Conservation (phyloP, 1,284 basidiomycete species). For the Stygiomarasmius scandens region DNA sequence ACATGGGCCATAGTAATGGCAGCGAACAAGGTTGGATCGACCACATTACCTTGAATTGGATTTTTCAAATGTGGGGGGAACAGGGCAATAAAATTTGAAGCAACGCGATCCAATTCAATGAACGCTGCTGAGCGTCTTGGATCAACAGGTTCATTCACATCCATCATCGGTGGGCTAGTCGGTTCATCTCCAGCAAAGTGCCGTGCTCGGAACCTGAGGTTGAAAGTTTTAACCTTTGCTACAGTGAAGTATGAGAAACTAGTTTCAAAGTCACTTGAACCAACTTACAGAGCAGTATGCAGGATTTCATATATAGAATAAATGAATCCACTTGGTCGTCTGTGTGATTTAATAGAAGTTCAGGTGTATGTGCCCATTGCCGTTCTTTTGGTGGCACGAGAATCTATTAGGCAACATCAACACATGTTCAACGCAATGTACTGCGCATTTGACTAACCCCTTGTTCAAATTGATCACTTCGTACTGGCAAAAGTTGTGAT, state of each 20-base stretch:
- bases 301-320: slow-evolving; percentile 72
- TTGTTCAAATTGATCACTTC: slow-evolving; percentile 59
- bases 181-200: slow-evolving; percentile 58
- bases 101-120: slow-evolving; percentile 62
- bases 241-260: background rate
- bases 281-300: slow-evolving; percentile 58
- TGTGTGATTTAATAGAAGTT: slow-evolving; percentile 60
- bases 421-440: slow-evolving; percentile 1
- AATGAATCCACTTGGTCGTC: slow-evolving; percentile 72
- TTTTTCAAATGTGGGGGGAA: slow-evolving; percentile 61
- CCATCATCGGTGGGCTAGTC: slow-evolving; percentile 29
- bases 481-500: slow-evolving; percentile 68
- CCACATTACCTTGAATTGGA: slow-evolving; percentile 55
- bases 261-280: no score
- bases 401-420: slow-evolving; percentile 35
- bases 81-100: slow-evolving; percentile 57
- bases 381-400: slow-evolving; percentile 57
- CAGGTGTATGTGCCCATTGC: slow-evolving; percentile 68
- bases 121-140: slow-evolving; percentile 64
- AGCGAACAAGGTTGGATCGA: slow-evolving; percentile 70
- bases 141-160: slow-evolving; percentile 46
- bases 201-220: slow-evolving; percentile 63
- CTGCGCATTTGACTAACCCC: slow-evolving; percentile 47
- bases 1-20: slow-evolving; percentile 63
- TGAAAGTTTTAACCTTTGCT: slow-evolving; percentile 73